These are phyloP conservation scores for Penicillium sp. DNA, from an alignment of 2,329 filamentous ascomycete species.

Conservation along the genomic window DNA sequence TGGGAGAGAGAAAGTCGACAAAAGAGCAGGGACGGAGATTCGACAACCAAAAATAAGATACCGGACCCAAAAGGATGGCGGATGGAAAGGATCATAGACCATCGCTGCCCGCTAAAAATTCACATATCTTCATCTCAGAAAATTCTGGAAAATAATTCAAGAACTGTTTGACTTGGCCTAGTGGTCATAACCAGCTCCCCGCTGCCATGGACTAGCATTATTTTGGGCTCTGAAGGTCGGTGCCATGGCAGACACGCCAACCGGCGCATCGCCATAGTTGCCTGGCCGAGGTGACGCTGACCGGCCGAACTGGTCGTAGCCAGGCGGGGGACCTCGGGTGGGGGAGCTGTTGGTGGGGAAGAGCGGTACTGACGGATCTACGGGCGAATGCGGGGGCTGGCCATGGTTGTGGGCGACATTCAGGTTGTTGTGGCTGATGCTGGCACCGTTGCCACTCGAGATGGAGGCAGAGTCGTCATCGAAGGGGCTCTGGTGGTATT, in stretches of 20 bases:
- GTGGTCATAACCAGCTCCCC: slow-evolving; percentile 61
- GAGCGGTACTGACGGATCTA: slow-evolving; percentile 45
- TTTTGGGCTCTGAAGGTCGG: slow-evolving; percentile 45
- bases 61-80: slow-evolving; percentile 19
- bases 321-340: slow-evolving; percentile 39
- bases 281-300: slow-evolving; percentile 34
- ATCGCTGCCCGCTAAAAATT: slow-evolving; percentile 28
- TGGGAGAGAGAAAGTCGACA: slow-evolving; percentile 9
- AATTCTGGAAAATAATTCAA: slow-evolving; percentile 25
- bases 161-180: slow-evolving; percentile 29
- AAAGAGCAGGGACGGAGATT: slow-evolving; percentile 7
- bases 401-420: slow-evolving; percentile 28
- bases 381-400: slow-evolving; percentile 47
- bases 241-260: slow-evolving; percentile 29
- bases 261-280: slow-evolving; percentile 31
- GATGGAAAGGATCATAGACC: slow-evolving; percentile 23
- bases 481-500: slow-evolving; percentile 56
- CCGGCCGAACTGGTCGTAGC: slow-evolving; percentile 31
- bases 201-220: slow-evolving; percentile 60
- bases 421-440: slow-evolving; percentile 49
- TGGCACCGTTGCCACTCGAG: slow-evolving; percentile 49
- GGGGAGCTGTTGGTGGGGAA: slow-evolving; percentile 43
- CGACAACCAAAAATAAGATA: slow-evolving; percentile 17
- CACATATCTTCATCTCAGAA: slow-evolving; percentile 39
- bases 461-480: slow-evolving; percentile 69